Evolutionary conservation across 306 rosid species (phyloP).

Genomic region (Fagus crenata): DNA sequence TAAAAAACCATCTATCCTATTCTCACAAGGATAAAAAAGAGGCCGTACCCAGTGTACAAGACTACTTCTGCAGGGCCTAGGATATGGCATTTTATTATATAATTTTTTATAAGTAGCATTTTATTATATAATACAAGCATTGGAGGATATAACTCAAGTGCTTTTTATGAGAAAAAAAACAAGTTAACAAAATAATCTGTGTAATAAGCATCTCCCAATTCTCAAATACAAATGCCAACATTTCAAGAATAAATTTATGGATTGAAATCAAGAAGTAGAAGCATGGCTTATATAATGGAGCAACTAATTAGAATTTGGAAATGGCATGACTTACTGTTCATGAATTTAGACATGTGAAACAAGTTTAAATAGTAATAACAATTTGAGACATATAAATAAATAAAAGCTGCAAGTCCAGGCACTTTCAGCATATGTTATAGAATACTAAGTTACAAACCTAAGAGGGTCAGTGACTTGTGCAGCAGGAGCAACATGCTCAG

Average conservation of each 20-base stretch:
- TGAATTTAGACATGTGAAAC: background rate
- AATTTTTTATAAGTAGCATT: too few relatives aligned
- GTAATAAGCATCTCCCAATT: too few relatives aligned
- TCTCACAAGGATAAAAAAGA: too few relatives aligned
- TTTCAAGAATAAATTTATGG: background rate
- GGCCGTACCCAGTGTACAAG: too few relatives aligned
- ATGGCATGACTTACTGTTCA: background rate
- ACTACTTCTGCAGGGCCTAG: too few relatives aligned
- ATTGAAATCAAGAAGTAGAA: background rate
- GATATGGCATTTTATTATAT: background rate
- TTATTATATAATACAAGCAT: background rate
- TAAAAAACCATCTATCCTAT: background rate
- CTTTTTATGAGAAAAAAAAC: background rate
- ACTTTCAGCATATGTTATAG: background rate
- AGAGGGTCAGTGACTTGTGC: conserved; percentile 28
- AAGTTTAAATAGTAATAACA: background rate
- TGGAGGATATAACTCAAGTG: background rate
- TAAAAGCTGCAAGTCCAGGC: background rate
- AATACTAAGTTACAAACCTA: conserved; percentile 44
- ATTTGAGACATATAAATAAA: background rate
- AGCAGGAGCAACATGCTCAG: conserved; percentile 39
- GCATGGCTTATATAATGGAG: background rate
- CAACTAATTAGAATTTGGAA: background rate
- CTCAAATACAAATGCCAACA: too few relatives aligned
- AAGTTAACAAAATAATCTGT: too few relatives aligned